Evolutionary conservation across 164 flowering plant species (phyloP).

Genomic region (Brasenia schreberi): DNA sequence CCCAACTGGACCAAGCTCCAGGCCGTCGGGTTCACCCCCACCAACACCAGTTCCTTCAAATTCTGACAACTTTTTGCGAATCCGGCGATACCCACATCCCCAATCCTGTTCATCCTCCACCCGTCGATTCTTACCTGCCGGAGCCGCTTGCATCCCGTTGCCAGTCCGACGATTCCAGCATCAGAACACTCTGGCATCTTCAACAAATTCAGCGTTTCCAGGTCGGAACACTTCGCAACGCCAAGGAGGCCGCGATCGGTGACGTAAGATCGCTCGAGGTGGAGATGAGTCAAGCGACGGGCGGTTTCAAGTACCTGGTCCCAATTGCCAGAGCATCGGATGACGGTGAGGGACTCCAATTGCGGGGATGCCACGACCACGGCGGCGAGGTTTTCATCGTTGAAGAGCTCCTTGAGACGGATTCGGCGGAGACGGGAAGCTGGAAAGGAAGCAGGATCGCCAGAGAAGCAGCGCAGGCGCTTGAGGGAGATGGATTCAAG

Average conservation of each 20-base stretch:
- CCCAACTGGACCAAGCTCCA: slow-evolving; percentile 43
- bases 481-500: slow-evolving; percentile 68
- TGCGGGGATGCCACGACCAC: slow-evolving; percentile 43
- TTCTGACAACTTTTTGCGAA: slow-evolving; percentile 42
- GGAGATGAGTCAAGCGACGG: slow-evolving; percentile 36
- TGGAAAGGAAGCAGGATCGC: slow-evolving; percentile 26
- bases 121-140: slow-evolving; percentile 84
- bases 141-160: slow-evolving; percentile 41
- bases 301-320: slow-evolving; percentile 40
- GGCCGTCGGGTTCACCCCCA: slow-evolving; percentile 53
- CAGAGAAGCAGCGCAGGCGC: slow-evolving; percentile 41
- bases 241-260: slow-evolving; percentile 56
- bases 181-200: slow-evolving; percentile 67
- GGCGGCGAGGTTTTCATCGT: slow-evolving; percentile 58
- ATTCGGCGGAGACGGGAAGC: slow-evolving; percentile 36
- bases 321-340: slow-evolving; percentile 77
- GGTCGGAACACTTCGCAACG: slow-evolving; percentile 29
- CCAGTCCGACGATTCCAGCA: slow-evolving; percentile 33
- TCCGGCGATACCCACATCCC: slow-evolving; percentile 59
- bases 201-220: slow-evolving; percentile 57
- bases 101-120: slow-evolving; percentile 70
- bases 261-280: slow-evolving; percentile 70
- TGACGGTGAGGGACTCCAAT: slow-evolving; percentile 38
- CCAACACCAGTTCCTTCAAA: slow-evolving; percentile 65
- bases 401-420: slow-evolving; percentile 56